A percentile compares a stretch with the other conserved stretches of the same genome.
These are phyloP conservation scores for Poteriospumella lacustris DNA, from an alignment of 108 stramenopile genomes.

Conservation along the genomic window DNA sequence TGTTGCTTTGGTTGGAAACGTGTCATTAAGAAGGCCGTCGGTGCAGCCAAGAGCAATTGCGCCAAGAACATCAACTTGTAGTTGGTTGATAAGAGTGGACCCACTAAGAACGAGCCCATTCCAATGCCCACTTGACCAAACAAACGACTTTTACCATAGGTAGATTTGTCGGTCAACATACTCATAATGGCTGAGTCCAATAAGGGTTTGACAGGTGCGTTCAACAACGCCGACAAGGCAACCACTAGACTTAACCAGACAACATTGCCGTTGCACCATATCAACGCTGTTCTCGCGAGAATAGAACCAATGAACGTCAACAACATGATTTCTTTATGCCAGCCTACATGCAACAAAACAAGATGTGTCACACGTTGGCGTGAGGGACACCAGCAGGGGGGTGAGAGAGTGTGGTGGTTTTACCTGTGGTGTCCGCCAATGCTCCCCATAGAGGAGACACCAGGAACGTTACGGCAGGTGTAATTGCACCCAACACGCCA, in stretches of 20 bases:
- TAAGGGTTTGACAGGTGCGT: constrained; percentile 87
- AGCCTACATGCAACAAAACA: constrained; percentile 36
- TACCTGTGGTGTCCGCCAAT: constrained; percentile 56
- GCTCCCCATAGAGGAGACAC: constrained; percentile 88
- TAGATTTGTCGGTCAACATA: constrained; percentile 58
- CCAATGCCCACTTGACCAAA: constrained; percentile 95
- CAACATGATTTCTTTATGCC: constrained; percentile 69
- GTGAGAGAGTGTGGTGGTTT: no score
- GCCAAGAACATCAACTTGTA: background rate
- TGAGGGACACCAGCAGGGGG: no score
- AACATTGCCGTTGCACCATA: constrained; percentile 52
- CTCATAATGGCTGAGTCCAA: constrained; percentile 81
- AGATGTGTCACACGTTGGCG: background rate
- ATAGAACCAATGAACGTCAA: constrained; percentile 75
- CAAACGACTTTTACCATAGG: constrained; percentile 79
- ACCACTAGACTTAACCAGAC: constrained; percentile 65
- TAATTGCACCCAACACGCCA: constrained; percentile 83
- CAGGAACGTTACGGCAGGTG: constrained; percentile 83
- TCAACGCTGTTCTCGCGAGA: constrained; percentile 65
- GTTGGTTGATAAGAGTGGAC: background rate
- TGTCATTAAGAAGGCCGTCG: constrained; percentile 5
- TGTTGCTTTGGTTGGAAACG: background rate
- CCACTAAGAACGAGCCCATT: constrained; percentile 60
- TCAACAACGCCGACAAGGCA: constrained; percentile 76
- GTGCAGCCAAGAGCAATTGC: background rate